Percentiles rank a stretch among this genome's conserved stretches.
These are phyloP conservation scores for Hyaloperonospora arabidopsidis DNA, from an alignment of 352 stramenopile species.

Conservation along the genomic window DNA sequence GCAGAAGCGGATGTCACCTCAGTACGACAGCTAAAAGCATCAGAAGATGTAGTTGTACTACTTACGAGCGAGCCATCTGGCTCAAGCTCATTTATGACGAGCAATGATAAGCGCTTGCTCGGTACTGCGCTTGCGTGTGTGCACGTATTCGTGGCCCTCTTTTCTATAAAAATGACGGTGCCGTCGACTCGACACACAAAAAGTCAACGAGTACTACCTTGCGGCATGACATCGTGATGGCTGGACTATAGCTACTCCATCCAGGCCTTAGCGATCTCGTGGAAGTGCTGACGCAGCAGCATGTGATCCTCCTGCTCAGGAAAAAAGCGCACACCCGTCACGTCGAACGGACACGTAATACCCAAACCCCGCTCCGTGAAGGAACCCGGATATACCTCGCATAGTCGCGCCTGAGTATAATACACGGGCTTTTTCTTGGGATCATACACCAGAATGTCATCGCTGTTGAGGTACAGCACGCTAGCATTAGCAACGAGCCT, in stretches of 20 bases:
- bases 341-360: constrained; percentile 40
- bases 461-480: constrained; percentile 11
- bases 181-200: too few species aligned
- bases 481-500: constrained; percentile 20
- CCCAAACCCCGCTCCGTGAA: constrained; percentile 18
- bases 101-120: too few species aligned
- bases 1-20: too few species aligned
- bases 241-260: background rate
- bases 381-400: constrained; percentile 31
- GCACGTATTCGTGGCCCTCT: too few species aligned
- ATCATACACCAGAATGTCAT: constrained; percentile 4
- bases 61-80: too few species aligned
- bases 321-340: background rate
- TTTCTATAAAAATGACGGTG: too few species aligned
- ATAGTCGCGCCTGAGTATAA: constrained; percentile 35
- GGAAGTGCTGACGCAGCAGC: constrained; percentile 37
- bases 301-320: constrained; percentile 32
- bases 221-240: too few species aligned
- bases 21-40: too few species aligned
- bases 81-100: too few species aligned
- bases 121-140: too few species aligned
- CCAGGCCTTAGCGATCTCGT: constrained; percentile 27
- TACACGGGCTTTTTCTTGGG: constrained; percentile 30
- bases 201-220: too few species aligned
- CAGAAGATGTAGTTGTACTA: too few species aligned